A percentile compares a stretch with the other conserved stretches of the same genome.
Evolutionary conservation across 1,139 yeast species (phyloP).

Genomic region (Kluyveromyces marxianus): DNA sequence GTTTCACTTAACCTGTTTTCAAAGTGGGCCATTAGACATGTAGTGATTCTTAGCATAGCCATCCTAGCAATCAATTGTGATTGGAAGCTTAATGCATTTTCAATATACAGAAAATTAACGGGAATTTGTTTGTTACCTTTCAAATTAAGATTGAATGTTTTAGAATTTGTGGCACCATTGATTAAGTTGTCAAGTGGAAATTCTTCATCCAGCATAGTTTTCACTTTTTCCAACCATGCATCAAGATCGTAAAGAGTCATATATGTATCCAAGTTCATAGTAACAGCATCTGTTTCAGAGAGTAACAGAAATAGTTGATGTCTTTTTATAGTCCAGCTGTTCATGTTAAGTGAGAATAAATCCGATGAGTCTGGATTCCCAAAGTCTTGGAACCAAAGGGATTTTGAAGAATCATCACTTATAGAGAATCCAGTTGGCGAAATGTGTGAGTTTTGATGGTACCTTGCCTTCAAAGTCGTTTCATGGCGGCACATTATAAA

Average conservation of each 20-base stretch:
- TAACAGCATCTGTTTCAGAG: conserved; percentile 19
- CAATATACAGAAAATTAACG: conserved; percentile 8
- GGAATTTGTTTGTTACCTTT: conserved; percentile 4
- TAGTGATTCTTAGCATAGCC: conserved; percentile 21
- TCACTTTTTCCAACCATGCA: conserved; percentile 11
- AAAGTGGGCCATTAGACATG: conserved; percentile 24
- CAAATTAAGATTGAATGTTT: neutral
- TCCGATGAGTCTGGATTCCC: conserved; percentile 14
- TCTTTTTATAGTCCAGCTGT: conserved; percentile 19
- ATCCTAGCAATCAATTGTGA: conserved; percentile 18
- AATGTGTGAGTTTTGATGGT: conserved; percentile 13
- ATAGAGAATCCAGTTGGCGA: conserved; percentile 17
- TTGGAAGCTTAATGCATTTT: conserved; percentile 16
- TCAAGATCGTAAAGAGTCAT: conserved; percentile 18
- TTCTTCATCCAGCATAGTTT: conserved; percentile 12
- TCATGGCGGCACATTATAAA: conserved; percentile 21
- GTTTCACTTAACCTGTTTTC: conserved; percentile 15
- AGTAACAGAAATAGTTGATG: conserved; percentile 21
- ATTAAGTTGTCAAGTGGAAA: conserved; percentile 11
- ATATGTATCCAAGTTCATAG: conserved; percentile 13
- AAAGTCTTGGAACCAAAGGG: conserved; percentile 16
- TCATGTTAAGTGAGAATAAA: conserved; percentile 12
- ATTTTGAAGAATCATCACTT: conserved; percentile 13
- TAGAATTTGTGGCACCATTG: conserved; percentile 2
- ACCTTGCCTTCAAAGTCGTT: conserved; percentile 23